These are phyloP conservation scores for Rhizoctonia solani DNA, from an alignment of 1,284 basidiomycete species.

Conservation along the genomic window DNA sequence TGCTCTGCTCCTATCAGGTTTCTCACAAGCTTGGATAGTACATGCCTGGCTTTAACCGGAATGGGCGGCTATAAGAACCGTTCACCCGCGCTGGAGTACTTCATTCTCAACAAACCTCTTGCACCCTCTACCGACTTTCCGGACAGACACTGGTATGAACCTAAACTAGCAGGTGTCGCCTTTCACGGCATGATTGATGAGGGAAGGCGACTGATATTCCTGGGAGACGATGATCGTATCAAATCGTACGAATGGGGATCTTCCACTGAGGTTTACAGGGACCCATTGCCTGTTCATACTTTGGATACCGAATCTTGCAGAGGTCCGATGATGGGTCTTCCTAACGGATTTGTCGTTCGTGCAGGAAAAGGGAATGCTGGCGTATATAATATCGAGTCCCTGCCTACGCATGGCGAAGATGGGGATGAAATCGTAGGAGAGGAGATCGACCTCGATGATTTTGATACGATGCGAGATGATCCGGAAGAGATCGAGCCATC, in stretches of 20 bases:
- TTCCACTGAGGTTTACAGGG: neutral
- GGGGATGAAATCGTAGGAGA: neutral
- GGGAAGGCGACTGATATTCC: slow-evolving; percentile 6
- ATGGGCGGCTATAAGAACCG: slow-evolving; percentile 6
- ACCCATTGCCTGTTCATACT: slow-evolving; percentile 10
- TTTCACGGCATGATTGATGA: slow-evolving; percentile 17
- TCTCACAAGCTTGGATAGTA: neutral
- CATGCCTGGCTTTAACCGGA: slow-evolving; percentile 11
- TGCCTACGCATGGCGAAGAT: slow-evolving; percentile 14
- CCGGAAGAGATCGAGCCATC: slow-evolving; percentile 23
- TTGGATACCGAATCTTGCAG: neutral
- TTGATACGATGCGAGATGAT: slow-evolving; percentile 13
- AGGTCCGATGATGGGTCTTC: slow-evolving; percentile 7
- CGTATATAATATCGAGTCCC: slow-evolving; percentile 2
- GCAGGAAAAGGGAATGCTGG: slow-evolving; percentile 3
- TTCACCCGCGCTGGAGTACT: neutral
- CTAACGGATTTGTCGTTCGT: slow-evolving; percentile 10
- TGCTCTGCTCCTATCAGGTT: neutral
- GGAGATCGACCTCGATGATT: neutral
- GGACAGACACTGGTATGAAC: neutral
- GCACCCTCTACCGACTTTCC: neutral
- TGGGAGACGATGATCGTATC: slow-evolving; percentile 22
- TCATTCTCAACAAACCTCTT: neutral
- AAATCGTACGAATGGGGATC: slow-evolving; percentile 15
- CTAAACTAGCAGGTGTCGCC: neutral